Evolutionary conservation across 805 yeast species (phyloP), one percentile per base, ranked within the genome.

Genomic region (Pichia eremophila): DNA sequence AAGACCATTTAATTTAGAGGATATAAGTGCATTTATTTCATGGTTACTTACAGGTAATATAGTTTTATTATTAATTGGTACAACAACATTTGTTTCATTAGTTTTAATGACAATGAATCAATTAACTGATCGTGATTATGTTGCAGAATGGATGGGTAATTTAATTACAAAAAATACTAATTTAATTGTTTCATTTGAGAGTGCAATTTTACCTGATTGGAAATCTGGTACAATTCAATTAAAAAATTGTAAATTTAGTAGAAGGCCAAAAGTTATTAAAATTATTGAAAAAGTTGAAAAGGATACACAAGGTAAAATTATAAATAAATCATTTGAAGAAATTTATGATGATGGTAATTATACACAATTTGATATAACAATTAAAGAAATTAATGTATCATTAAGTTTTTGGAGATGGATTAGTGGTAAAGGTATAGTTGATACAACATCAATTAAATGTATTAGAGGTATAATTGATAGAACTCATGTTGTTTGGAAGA

Each of bases 161-260:
- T 67, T 85, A 49, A 76, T 93, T 47, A 90, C 98, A 7, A 77
- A 77, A 51, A 93, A 89, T 59, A 80, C 95, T 2, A 85, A 87
- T 10, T 66, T 90, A 52, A 78, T 83, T 0, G 96, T 93, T 9
- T 81, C 86, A 0, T 93, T 93, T 59, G 98, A 91, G 61, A 83
- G 79, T 61, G 99, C 98, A 1, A 85, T 91, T 48, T 95, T 89
- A 7, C 97, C 97, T 0, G 88, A 86, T 47, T 90, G 96, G 96
- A 74, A 81, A 39, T 87, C 84, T 53, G 95, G 96, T 2, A 84
- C 79, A 52, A 86, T 93, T 46, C 77, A 83, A 40, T 84, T 93
- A 64, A 78, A 81, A 50, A 86, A 88, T 56, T 95, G 95, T 46
- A 83, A 83, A 62, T 89, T 90, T 0, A 84, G 95, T 45, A 74